phyloP scores from a whole-genome alignment of 192 early-diverging fungal species.

The Bifiguratus adelaidae region DNA sequence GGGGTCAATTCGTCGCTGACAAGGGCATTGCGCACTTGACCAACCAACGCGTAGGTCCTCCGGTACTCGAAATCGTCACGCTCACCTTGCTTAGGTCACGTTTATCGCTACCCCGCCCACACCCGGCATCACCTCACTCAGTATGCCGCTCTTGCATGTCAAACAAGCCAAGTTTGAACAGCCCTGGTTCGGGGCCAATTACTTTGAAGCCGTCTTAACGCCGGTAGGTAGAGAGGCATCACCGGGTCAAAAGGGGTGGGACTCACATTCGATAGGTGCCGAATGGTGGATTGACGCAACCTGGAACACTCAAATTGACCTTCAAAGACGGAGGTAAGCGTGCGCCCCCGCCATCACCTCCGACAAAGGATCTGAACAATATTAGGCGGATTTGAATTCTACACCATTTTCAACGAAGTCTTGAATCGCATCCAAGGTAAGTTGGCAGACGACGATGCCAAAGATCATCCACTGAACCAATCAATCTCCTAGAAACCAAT shows the following conservation, averaged over 20 bases:
- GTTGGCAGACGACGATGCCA: neutral
- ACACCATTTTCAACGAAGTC: conserved; percentile 10
- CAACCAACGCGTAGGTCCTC: conserved; percentile 16
- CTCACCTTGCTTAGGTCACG: conserved; percentile 9
- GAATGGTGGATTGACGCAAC: conserved; percentile 29
- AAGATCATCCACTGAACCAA: neutral
- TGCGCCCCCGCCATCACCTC: too few relatives aligned
- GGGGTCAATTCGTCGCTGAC: conserved; percentile 9
- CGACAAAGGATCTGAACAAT: too few relatives aligned
- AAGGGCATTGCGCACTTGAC: conserved; percentile 16
- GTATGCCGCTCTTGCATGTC: conserved; percentile 17
- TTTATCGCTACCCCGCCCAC: conserved; percentile 10
- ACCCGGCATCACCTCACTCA: conserved; percentile 11
- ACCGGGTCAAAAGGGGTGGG: neutral
- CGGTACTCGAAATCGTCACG: neutral
- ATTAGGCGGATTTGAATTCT: conserved; percentile 48
- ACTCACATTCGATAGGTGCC: conserved; percentile 12
- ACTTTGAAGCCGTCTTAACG: conserved; percentile 19
- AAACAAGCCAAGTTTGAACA: conserved; percentile 32
- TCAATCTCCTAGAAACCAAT: conserved; percentile 8
- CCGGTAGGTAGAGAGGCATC: conserved; percentile 18
- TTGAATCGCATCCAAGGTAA: conserved; percentile 23
- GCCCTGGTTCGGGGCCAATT: conserved; percentile 47
- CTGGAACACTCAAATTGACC: conserved; percentile 26
- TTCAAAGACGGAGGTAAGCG: conserved; percentile 47